These are phyloP conservation scores for Vigna reflexopilosa DNA, from an alignment of 306 rosid genomes.

Conservation along the genomic window DNA sequence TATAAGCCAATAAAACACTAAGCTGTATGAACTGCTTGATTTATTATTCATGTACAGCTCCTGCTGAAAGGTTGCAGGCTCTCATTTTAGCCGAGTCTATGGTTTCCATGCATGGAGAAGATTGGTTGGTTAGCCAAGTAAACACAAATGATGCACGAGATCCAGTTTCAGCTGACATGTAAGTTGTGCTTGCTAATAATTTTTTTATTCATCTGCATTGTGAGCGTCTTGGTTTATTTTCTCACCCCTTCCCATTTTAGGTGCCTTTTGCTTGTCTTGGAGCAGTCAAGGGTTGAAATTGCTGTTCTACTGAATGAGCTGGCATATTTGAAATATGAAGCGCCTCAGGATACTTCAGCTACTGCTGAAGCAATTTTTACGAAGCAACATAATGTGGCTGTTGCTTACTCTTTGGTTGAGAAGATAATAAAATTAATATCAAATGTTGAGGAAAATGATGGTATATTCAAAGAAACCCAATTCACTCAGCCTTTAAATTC, in stretches of 20 bases:
- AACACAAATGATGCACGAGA: slow-evolving; percentile 54
- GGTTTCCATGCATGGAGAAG: slow-evolving; percentile 71
- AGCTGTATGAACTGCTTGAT: slow-evolving; percentile 14
- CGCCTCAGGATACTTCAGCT: slow-evolving; percentile 67
- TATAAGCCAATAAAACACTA: slow-evolving; percentile 27
- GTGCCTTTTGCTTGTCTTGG: slow-evolving; percentile 90
- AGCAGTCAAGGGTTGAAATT: slow-evolving; percentile 95
- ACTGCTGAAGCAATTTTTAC: slow-evolving; percentile 58
- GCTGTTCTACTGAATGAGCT: slow-evolving; percentile 90
- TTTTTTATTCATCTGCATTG: slow-evolving; percentile 6
- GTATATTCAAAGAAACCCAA: slow-evolving; percentile 49
- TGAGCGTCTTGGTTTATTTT: slow-evolving; percentile 35
- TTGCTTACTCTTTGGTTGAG: slow-evolving; percentile 87
- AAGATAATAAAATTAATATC: slow-evolving; percentile 82
- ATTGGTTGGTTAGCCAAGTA: slow-evolving; percentile 70
- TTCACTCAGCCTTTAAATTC: slow-evolving; percentile 28
- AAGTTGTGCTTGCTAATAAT: slow-evolving; percentile 36
- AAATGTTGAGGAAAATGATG: slow-evolving; percentile 65
- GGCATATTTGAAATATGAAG: slow-evolving; percentile 87
- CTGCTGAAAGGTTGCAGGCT: slow-evolving; percentile 86
- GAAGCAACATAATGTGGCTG: slow-evolving; percentile 75
- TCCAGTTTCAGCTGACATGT: slow-evolving; percentile 78
- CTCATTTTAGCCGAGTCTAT: slow-evolving; percentile 87
- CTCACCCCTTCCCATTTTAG: slow-evolving; percentile 53
- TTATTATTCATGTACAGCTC: slow-evolving; percentile 63